Base-by-base conservation (phyloP, 805 yeast genomes). In the Wickerhamomyces silvicola region DNA sequence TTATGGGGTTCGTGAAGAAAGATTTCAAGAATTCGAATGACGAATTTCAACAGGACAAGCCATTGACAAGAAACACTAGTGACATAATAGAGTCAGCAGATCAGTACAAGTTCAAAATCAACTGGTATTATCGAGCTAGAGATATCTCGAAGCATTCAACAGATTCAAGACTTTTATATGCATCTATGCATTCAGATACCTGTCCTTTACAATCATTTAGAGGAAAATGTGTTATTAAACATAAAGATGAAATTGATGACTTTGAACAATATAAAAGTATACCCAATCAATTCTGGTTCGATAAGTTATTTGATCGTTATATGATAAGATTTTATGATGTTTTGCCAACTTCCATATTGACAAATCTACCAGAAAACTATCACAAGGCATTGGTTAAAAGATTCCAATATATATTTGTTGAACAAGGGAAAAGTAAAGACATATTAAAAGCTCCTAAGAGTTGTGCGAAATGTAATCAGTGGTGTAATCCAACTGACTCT, bases 41-140 rank as follows among this genome's bases (percentile, higher is more conserved):
- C 4, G 11, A 48, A 42, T 35, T 36, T 44, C 31, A 32, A 41
- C 18, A 23, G 24, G 2, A 33, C 38, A 11, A 50, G 52, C 10
- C 28, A 5, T 7, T 26, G 31, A 37, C 8, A 24, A 33, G 5
- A 37, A 45, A 10, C 11, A 22, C 14, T 25, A 37, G 14, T 24
- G 39, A 38, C 9, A 45, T 43, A 3, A 44, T 58, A 23, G 69
- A 65, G 35, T 66, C 67, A 7, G 79, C 81, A 3, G 67, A 66
- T 18, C 66, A 67, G 31, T 81, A 65, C 52, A 52, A 59, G 37
- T 74, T 85, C 43, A 78, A 77, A 39, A 78, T 90, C 42, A 88
- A 88, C 57, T 88, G 97, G 97, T 81, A 80, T 56, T 85, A 86
- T 51, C 66, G 98, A 30, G 90, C 95, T 1, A 60, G 88, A 36